Conservation (phyloP, 2,329 filamentous ascomycete species). For the Coleophoma cylindrospora region DNA sequence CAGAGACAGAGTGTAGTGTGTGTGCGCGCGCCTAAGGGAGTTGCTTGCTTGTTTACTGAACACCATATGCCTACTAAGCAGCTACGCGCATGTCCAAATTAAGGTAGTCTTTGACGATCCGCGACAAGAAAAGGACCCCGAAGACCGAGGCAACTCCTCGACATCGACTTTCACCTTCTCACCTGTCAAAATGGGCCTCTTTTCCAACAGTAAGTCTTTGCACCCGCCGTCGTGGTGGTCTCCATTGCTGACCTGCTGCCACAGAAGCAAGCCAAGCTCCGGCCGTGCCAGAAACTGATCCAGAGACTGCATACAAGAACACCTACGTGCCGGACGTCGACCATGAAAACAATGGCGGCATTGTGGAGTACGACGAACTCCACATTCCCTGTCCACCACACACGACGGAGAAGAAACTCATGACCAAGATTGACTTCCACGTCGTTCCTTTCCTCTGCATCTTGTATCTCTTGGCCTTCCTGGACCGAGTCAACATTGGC, state of each 20-base stretch:
- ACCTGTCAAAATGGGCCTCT: not conserved
- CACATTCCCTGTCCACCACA: conserved; percentile 24
- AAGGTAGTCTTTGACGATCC: too few species aligned
- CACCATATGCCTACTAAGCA: too few species aligned
- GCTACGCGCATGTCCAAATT: too few species aligned
- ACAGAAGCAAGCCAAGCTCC: conserved; percentile 11
- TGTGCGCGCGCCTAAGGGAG: too few species aligned
- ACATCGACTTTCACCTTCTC: too few species aligned
- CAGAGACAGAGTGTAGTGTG: too few species aligned
- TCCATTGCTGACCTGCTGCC: not conserved
- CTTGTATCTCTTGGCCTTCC: conserved; percentile 66
- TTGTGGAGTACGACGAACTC: conserved; percentile 18
- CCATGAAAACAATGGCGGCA: not conserved
- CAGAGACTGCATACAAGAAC: conserved; percentile 16
- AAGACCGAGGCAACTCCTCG: too few species aligned
- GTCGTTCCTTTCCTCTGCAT: conserved; percentile 70
- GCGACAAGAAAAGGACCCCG: too few species aligned
- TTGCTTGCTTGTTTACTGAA: too few species aligned
- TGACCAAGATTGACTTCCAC: conserved; percentile 65
- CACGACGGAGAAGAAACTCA: conserved; percentile 52
- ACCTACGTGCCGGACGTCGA: conserved; percentile 18
- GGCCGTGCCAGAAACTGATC: conserved; percentile 12
- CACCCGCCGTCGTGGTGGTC: not conserved
- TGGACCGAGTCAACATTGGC: conserved; percentile 73
- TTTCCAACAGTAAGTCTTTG: not conserved